Base-by-base conservation (phyloP, 2,329 filamentous ascomycete genomes). In the Dactylonectria macrodidyma region DNA sequence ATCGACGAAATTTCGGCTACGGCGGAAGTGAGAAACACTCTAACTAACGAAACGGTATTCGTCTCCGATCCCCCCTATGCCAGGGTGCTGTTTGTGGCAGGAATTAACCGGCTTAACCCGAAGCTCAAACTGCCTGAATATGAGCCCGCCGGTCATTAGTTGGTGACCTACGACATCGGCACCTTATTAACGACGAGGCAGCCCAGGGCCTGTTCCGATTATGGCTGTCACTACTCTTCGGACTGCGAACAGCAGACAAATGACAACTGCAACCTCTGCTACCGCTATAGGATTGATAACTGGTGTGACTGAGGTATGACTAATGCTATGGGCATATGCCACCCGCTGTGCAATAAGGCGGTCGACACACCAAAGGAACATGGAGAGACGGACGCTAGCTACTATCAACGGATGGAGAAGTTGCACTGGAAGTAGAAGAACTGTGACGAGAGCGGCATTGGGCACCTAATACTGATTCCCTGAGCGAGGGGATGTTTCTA, bases 141-240 rank as follows among this genome's bases (percentile, higher is more conserved):
- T 48, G 46, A 48, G 46, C 46, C 46, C 22, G 46, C 46, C 46
- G 46, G 46, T 48, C 10, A 26, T 48, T 48, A 22, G 46, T 48
- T 48, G 46, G 46, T 48, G 3, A 48, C 46, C 22, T 48, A 48
- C 46, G 46, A 48, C 46, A 24, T 48, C 46, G 11, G 22, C 22
- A 48, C 10, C 3, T 8, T 14, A 26, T 48, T 24, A 9, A 14
- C 22, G 46, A 26, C 4, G 46, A 48, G 46, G 22, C 46, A 2
- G 22, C n/a, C n/a, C 19, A 19, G 19, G 5, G 16, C n/a, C 19
- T 47, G 44, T 3, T 47, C 44, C 44, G 19, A 12, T 47, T 47
- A 47, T 47, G 44, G 44, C 44, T 47, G 44, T 47, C 4, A 24
- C 44, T 3, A 4, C 19, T 3, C 6, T 24, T 3, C 4, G 19